Percentiles rank a stretch among this genome's conserved stretches.
Conservation (phyloP, 2,329 filamentous ascomycete species). For the Sclerotinia trifoliorum region DNA sequence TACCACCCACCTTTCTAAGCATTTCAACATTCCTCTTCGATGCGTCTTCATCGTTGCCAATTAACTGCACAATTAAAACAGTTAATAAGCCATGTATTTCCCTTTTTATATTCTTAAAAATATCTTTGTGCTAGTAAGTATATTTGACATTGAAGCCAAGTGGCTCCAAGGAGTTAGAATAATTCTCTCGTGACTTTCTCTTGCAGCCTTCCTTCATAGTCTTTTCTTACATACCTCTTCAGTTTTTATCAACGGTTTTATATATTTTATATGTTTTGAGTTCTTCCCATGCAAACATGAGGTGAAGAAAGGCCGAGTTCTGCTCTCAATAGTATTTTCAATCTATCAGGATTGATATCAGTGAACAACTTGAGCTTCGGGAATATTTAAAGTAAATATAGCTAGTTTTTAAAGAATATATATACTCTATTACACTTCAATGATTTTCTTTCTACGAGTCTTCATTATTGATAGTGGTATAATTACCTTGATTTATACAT, state of each 20-base stretch:
- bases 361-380: not conserved
- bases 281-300: not conserved
- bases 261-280: not conserved
- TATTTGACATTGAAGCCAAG: not conserved
- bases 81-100: too few relatives aligned
- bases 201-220: not conserved
- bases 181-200: not conserved
- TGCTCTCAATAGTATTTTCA: not conserved
- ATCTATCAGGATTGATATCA: not conserved
- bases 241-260: not conserved
- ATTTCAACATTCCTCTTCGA: too few relatives aligned
- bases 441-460: too few relatives aligned
- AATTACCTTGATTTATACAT: too few relatives aligned
- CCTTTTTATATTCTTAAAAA: not conserved
- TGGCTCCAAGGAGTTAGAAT: not conserved
- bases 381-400: too few relatives aligned
- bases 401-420: not conserved
- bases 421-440: too few relatives aligned
- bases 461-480: too few relatives aligned
- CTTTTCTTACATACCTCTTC: not conserved
- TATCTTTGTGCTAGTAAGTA: too few relatives aligned
- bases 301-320: not conserved
- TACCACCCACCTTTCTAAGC: too few relatives aligned
- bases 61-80: too few relatives aligned
- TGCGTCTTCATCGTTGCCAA: too few relatives aligned